A percentile compares a stretch with the other conserved stretches of the same genome.
phyloP scores from a whole-genome alignment of 2,329 filamentous ascomycete genomes.

The Gliomastix tumulicola region DNA sequence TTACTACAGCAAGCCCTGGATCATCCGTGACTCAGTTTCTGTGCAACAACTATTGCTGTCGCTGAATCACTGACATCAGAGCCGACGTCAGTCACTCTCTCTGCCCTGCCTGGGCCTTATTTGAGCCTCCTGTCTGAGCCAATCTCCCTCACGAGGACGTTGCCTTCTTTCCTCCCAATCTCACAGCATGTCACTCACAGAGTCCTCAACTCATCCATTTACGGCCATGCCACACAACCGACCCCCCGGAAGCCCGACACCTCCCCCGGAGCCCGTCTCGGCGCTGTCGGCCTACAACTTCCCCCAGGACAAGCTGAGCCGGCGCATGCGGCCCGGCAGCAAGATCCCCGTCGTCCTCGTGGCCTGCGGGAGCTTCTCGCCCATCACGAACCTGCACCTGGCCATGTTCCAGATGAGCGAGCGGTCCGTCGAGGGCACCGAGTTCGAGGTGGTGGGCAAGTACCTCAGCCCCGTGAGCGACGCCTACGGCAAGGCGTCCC shows the following conservation, averaged over 20 bases:
- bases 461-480: constrained; percentile 41
- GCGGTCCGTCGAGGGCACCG: constrained; percentile 60
- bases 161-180: neutral
- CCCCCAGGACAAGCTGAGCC: constrained; percentile 48
- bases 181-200: neutral
- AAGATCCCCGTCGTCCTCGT: constrained; percentile 61
- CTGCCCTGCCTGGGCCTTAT: too few species aligned
- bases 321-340: constrained; percentile 43
- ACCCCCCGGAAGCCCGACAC: too few species aligned
- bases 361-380: constrained; percentile 63
- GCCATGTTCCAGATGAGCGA: constrained; percentile 81
- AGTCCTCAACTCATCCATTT: too few species aligned
- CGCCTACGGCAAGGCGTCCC: constrained; percentile 33
- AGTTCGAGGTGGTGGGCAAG: constrained; percentile 79
- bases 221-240: too few species aligned
- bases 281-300: constrained; percentile 50
- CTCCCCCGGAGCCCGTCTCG: too few species aligned
- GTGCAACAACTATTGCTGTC: too few species aligned
- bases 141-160: too few species aligned
- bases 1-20: too few species aligned
- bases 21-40: too few species aligned
- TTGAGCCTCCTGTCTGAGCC: too few species aligned
- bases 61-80: too few species aligned
- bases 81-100: too few species aligned
- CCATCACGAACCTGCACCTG: constrained; percentile 68